These are phyloP conservation scores for Lumnitzera littorea DNA, from an alignment of 345 rosid genomes.

Conservation along the genomic window DNA sequence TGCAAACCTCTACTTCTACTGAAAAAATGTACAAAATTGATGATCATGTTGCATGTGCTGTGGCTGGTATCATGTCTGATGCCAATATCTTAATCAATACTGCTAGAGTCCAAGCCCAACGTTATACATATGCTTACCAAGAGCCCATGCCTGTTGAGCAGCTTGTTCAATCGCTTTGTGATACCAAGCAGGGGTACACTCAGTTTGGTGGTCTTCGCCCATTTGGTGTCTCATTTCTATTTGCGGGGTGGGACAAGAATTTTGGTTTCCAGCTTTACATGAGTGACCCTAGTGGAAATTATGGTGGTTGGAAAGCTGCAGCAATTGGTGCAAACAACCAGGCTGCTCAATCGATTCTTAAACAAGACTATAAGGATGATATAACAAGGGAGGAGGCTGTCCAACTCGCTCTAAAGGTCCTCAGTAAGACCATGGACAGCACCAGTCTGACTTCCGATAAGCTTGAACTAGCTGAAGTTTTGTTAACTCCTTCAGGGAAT, in stretches of 20 bases:
- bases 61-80: slow-evolving; percentile 98
- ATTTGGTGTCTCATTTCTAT: slow-evolving; percentile 86
- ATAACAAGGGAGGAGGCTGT: slow-evolving; percentile 86
- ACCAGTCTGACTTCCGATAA: slow-evolving; percentile 90
- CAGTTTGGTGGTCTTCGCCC: slow-evolving; percentile 98
- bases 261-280: slow-evolving; percentile 85
- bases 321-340: slow-evolving; percentile 95
- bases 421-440: slow-evolving; percentile 97
- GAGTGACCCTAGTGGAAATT: slow-evolving; percentile 97
- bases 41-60: slow-evolving; percentile 93
- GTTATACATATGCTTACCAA: slow-evolving; percentile 83
- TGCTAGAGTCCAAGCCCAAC: slow-evolving; percentile 90
- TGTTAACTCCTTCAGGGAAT: slow-evolving; percentile 58
- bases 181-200: slow-evolving; percentile 93
- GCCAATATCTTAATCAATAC: slow-evolving; percentile 95
- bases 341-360: slow-evolving; percentile 96
- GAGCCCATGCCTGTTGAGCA: slow-evolving; percentile 98
- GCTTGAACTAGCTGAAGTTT: slow-evolving; percentile 91
- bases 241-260: slow-evolving; percentile 97
- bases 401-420: slow-evolving; percentile 82
- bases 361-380: slow-evolving; percentile 93
- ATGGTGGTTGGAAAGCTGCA: slow-evolving; percentile 96
- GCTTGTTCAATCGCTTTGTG: slow-evolving; percentile 91
- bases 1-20: slow-evolving; percentile 80
- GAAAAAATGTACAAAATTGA: slow-evolving; percentile 99